Evolutionary conservation across 768 basidiomycete genomes (phyloP).

Genomic region (Suillus bovinus): DNA sequence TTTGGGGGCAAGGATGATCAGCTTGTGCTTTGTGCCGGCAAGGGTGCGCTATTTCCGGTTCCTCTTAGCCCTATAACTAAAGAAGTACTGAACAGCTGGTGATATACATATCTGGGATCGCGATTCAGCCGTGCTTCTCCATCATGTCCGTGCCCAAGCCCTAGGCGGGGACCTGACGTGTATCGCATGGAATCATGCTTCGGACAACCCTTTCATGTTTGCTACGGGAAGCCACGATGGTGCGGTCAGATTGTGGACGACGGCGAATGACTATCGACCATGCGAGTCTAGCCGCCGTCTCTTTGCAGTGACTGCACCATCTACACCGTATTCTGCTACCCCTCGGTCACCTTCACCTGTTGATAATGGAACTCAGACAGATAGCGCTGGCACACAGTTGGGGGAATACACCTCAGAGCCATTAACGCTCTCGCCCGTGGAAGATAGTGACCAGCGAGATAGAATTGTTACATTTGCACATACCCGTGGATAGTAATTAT

Average conservation of each 20-base stretch:
- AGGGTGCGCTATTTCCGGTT: conserved; percentile 42
- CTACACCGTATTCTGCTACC: conserved; percentile 6
- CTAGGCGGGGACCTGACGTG: conserved; percentile 65
- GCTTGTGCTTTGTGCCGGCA: conserved; percentile 70
- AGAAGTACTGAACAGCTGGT: conserved; percentile 46
- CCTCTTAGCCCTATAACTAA: not conserved
- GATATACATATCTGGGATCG: conserved; percentile 82
- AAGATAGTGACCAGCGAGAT: conserved; percentile 9
- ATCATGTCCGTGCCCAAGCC: conserved; percentile 58
- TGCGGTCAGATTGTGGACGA: conserved; percentile 66
- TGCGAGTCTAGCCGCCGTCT: not conserved
- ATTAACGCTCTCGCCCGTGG: conserved; percentile 8
- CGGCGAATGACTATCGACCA: conserved; percentile 15
- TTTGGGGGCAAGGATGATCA: conserved; percentile 76
- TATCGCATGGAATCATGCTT: conserved; percentile 70
- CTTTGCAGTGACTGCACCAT: not conserved
- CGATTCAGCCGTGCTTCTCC: conserved; percentile 66
- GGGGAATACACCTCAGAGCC: conserved; percentile 13
- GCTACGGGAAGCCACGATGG: conserved; percentile 75
- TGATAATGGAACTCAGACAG: conserved; percentile 1
- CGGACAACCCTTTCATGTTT: conserved; percentile 63
- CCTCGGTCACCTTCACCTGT: conserved; percentile 4
- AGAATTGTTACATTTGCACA: conserved; percentile 10
- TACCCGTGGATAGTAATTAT: too few species aligned
- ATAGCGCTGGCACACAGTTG: not conserved